Conservation (phyloP, 306 rosid species). For the Carpinus viminea region DNA sequence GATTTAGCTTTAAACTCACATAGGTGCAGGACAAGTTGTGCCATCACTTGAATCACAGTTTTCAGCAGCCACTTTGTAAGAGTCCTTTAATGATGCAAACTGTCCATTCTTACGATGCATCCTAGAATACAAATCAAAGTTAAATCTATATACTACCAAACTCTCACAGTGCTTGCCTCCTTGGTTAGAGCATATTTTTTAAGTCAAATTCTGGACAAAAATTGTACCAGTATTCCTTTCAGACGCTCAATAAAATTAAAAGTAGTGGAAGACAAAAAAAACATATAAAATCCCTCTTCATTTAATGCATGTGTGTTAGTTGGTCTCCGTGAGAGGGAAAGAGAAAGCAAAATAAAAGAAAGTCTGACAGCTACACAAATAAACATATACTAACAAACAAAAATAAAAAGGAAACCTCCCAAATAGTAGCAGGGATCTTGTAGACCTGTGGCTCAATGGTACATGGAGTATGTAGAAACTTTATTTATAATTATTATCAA, state of each 20-base stretch:
- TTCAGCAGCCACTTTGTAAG: slow-evolving; percentile 41
- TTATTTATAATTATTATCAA: too few species aligned
- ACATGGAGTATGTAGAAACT: not conserved
- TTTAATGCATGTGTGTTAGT: not conserved
- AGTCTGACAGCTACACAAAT: not conserved
- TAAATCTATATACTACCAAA: slow-evolving; percentile 26
- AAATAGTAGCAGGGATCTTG: not conserved
- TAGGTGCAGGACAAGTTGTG: slow-evolving; percentile 51
- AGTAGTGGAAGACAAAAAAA: not conserved
- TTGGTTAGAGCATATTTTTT: slow-evolving; percentile 5
- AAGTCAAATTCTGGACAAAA: slow-evolving; percentile 1
- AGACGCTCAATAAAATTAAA: slow-evolving; percentile 4
- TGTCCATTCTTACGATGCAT: slow-evolving; percentile 86
- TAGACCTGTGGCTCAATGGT: not conserved
- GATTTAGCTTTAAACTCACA: slow-evolving; percentile 49
- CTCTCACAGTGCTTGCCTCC: slow-evolving; percentile 18
- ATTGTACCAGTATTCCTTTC: not conserved
- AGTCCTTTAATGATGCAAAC: slow-evolving; percentile 67
- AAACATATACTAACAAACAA: not conserved
- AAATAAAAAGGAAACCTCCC: not conserved
- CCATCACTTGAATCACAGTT: slow-evolving; percentile 60
- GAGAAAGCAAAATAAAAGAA: not conserved
- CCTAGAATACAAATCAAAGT: slow-evolving; percentile 36
- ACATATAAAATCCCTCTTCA: not conserved
- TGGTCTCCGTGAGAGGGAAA: not conserved